Base-by-base conservation (phyloP, 441 rosid species). In the Iberis amara region DNA sequence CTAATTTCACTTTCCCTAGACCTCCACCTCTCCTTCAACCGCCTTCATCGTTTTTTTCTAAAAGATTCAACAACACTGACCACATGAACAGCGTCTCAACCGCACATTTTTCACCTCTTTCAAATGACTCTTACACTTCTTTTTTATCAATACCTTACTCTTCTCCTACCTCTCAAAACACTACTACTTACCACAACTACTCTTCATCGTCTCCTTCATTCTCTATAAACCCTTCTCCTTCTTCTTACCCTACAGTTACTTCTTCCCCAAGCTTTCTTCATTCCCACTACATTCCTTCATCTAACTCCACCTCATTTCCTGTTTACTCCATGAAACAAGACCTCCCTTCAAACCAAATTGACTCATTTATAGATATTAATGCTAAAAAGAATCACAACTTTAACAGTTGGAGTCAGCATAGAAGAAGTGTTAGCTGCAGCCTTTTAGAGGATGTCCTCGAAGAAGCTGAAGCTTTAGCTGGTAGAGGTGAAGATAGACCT, bases 291-390 rank as follows among this genome's bases (percentile, higher is more conserved):
- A 50, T 55, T 68, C 55, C 72, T 26, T 42, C 46, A 38, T 59
- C 71, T 44, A 18, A 18, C 21, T 37, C 72, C 59, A 58, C 68
- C 50, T 49, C 69, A 61, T 45, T 47, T 65, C 41, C 58, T 15
- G 66, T 43, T 59, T 71, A 55, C 73, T 52, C 57, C 30, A 37
- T 66, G 49, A 74, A 66, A 71, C 62, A 51, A 39, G 94, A 83
- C 72, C 89, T 78, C 85, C 83, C 91, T 84, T 80, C 86, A 66
- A 75, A 59, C 94, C 95, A 83, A 76, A 59, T 32, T 4, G 18
- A 60, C 13, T 68, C 53, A 2, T 61, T 47, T 56, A 52, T 43
- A 5, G 70, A 65, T 33, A 53, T 5, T 7, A 8, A 44, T 14
- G 68, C 72, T 43, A 45, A 52, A 42, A 57, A 66, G 0, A 42